phyloP scores from a whole-genome alignment of 2,329 filamentous ascomycete species.

The Pseudogymnoascus sp. region DNA sequence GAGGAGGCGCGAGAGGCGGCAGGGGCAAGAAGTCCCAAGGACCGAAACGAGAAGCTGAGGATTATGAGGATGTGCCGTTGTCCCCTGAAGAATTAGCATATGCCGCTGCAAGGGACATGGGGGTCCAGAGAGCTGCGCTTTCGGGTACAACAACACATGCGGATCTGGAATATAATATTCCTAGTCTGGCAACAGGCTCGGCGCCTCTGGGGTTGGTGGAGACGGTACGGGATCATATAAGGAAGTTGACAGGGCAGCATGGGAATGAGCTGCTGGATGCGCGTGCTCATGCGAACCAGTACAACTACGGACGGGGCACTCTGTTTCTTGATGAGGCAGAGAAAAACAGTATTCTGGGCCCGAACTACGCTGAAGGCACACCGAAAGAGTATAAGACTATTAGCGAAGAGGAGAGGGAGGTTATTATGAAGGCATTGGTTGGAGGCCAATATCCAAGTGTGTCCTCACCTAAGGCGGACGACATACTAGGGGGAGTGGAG shows the following conservation, averaged over 20 bases:
- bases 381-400: background rate
- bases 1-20: constrained; percentile 35
- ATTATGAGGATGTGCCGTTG: constrained; percentile 18
- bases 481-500: constrained; percentile 24
- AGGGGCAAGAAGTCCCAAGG: constrained; percentile 37
- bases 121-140: constrained; percentile 23
- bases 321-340: constrained; percentile 13
- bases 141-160: constrained; percentile 23
- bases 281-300: constrained; percentile 2
- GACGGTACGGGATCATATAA: constrained; percentile 25
- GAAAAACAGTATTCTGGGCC: constrained; percentile 4
- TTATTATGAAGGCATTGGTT: constrained; percentile 22
- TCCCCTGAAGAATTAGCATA: constrained; percentile 24
- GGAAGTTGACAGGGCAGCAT: constrained; percentile 22
- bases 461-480: constrained; percentile 15
- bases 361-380: background rate
- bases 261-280: background rate
- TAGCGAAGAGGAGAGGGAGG: background rate
- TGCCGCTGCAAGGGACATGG: constrained; percentile 21
- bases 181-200: constrained; percentile 22
- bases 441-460: constrained; percentile 28
- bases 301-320: constrained; percentile 2
- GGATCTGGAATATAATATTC: constrained; percentile 20
- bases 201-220: constrained; percentile 22
- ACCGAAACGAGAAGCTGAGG: background rate